Conservation (phyloP, 23 red algal genomes). For the Gracilaria caudata region DNA sequence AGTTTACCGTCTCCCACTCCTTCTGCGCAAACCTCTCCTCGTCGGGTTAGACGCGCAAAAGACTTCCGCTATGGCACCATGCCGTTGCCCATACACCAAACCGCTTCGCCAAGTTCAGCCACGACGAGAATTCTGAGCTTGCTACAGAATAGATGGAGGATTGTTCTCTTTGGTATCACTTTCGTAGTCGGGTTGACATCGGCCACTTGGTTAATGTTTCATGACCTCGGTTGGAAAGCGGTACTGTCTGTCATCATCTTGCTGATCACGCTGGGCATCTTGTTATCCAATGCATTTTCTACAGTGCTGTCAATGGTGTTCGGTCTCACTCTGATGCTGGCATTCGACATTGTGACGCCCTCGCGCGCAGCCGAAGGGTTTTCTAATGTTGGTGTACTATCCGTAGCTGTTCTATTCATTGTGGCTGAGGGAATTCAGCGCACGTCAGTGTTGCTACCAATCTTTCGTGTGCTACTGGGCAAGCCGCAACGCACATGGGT, state of each 20-base stretch:
- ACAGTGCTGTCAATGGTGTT: slow-evolving; percentile 56
- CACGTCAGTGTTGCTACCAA: slow-evolving; percentile 55
- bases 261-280: slow-evolving; percentile 41
- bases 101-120: too few species aligned
- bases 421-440: slow-evolving; percentile 86
- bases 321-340: slow-evolving; percentile 61
- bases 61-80: not conserved
- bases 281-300: slow-evolving; percentile 61
- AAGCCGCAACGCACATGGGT: slow-evolving; percentile 49
- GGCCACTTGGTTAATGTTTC: slow-evolving; percentile 49
- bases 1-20: not conserved
- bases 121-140: not conserved
- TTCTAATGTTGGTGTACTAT: slow-evolving; percentile 70
- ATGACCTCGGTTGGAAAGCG: slow-evolving; percentile 73
- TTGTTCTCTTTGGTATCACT: slow-evolving; percentile 29
- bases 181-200: slow-evolving; percentile 37
- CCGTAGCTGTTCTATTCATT: slow-evolving; percentile 80
- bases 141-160: not conserved
- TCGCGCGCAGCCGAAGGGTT: slow-evolving; percentile 64
- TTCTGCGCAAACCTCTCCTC: slow-evolving; percentile 10
- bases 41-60: not conserved
- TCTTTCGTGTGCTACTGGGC: slow-evolving; percentile 79
- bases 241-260: slow-evolving; percentile 71
- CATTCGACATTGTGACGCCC: slow-evolving; percentile 64
- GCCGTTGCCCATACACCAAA: not conserved